These are phyloP conservation scores for Cyclocybe aegerita DNA, from an alignment of 768 basidiomycete species.

Conservation along the genomic window DNA sequence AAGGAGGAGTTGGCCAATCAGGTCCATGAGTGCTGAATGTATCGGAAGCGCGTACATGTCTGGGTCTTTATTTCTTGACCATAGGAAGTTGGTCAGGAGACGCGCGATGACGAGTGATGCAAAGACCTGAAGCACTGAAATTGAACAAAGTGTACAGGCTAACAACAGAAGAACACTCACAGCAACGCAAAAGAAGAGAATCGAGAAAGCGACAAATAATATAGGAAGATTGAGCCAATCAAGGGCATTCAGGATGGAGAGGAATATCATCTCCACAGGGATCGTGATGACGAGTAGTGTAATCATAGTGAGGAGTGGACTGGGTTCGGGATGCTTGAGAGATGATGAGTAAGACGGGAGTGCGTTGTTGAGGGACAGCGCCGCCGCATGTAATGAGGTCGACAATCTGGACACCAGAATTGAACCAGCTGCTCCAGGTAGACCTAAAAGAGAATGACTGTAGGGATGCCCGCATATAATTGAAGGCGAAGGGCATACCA, in stretches of 20 bases:
- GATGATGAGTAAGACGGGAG: conserved; percentile 18
- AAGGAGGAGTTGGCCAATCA: conserved; percentile 78
- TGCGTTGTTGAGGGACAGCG: conserved; percentile 30
- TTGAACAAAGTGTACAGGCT: conserved; percentile 2
- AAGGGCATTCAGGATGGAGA: conserved; percentile 58
- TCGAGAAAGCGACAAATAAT: conserved; percentile 64
- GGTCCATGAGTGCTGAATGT: conserved; percentile 86
- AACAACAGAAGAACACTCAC: conserved; percentile 42
- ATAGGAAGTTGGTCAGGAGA: conserved; percentile 70
- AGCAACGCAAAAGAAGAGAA: conserved; percentile 73
- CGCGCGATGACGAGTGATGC: conserved; percentile 70
- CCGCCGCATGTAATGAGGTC: conserved; percentile 77
- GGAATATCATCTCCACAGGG: conserved; percentile 79
- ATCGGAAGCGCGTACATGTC: conserved; percentile 94
- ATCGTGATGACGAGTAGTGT: conserved; percentile 75
- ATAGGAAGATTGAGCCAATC: conserved; percentile 80
- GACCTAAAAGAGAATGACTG: conserved; percentile 41
- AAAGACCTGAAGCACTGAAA: conserved; percentile 48
- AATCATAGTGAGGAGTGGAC: conserved; percentile 53
- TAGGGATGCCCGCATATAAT: not conserved
- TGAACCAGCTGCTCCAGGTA: conserved; percentile 88
- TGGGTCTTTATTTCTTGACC: conserved; percentile 78
- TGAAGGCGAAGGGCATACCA: conserved; percentile 42
- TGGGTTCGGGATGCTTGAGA: conserved; percentile 32
- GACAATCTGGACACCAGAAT: conserved; percentile 91